phyloP scores from a whole-genome alignment of 2,329 filamentous ascomycete genomes.

The Fusarium circinatum region DNA sequence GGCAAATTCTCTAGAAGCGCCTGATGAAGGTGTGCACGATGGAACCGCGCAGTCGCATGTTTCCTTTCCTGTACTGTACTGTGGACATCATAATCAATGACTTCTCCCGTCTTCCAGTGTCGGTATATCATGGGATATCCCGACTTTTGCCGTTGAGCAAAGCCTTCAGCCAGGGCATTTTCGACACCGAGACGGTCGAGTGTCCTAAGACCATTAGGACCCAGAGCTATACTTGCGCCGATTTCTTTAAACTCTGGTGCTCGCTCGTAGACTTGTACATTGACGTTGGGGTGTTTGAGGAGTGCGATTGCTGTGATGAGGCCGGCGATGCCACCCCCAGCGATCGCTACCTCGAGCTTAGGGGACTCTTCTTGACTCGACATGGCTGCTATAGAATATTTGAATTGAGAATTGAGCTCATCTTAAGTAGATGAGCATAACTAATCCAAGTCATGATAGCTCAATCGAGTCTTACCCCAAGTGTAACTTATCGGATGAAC shows the following conservation, averaged over 20 bases:
- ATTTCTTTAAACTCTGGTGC: constrained; percentile 52
- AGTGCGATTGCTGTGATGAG: constrained; percentile 60
- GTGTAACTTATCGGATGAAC: not conserved
- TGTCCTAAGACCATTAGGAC: constrained; percentile 63
- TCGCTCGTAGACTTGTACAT: constrained; percentile 62
- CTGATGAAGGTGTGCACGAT: constrained; percentile 38
- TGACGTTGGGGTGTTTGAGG: constrained; percentile 52
- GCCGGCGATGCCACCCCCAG: constrained; percentile 63
- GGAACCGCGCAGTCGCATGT: not conserved
- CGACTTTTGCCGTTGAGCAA: not conserved
- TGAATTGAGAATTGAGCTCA: not conserved
- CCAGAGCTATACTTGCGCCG: constrained; percentile 57
- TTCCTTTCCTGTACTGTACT: not conserved
- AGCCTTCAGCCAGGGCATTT: not conserved
- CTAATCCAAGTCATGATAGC: constrained; percentile 23
- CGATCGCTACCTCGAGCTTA: constrained; percentile 52
- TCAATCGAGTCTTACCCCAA: not conserved
- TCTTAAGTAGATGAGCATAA: not conserved
- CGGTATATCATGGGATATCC: not conserved
- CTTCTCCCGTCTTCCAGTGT: not conserved
- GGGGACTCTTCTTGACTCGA: not conserved
- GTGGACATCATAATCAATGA: not conserved
- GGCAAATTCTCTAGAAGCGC: constrained; percentile 39
- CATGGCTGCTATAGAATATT: not conserved
- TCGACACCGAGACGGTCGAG: constrained; percentile 36